Percentiles rank a stretch among this genome's conserved stretches.
These are phyloP conservation scores for Neurospora sp. DNA, from an alignment of 495 filamentous ascomycete species.

Conservation along the genomic window DNA sequence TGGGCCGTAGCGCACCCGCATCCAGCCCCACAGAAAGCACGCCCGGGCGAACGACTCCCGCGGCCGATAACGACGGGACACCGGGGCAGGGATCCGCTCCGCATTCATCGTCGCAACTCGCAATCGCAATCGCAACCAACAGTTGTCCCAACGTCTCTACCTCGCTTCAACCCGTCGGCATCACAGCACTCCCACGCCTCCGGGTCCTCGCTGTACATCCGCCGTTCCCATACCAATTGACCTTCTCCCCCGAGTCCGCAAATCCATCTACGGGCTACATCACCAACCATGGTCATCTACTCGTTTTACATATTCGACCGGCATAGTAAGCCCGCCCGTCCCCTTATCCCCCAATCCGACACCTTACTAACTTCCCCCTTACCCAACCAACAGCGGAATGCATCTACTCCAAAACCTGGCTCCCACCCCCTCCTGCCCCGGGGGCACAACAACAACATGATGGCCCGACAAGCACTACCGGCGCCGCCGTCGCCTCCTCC, in stretches of 20 bases:
- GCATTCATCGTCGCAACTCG: not conserved
- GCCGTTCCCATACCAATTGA: not conserved
- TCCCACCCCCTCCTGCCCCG: conserved; percentile 16
- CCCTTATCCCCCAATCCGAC: not conserved
- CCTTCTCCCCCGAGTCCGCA: not conserved
- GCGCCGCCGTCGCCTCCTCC: conserved; percentile 15
- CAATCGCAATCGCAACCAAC: not conserved
- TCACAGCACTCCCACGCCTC: not conserved
- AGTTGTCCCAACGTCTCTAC: not conserved
- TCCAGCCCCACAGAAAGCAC: not conserved
- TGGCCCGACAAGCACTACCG: not conserved
- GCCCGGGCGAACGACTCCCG: not conserved
- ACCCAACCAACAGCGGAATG: conserved; percentile 59
- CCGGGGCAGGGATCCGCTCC: not conserved
- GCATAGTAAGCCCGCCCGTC: conserved; percentile 56
- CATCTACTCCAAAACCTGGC: conserved; percentile 73
- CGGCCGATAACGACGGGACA: not conserved
- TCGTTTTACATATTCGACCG: conserved; percentile 98
- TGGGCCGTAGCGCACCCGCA: not conserved
- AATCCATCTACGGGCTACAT: not conserved
- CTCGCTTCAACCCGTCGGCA: not conserved
- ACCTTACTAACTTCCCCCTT: conserved; percentile 6
- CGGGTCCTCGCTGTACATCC: not conserved
- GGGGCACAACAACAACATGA: conserved; percentile 1
- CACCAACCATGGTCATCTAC: conserved; percentile 69